phyloP scores from a whole-genome alignment of 805 yeast genomes.

The Hanseniaspora jakobsenii region DNA sequence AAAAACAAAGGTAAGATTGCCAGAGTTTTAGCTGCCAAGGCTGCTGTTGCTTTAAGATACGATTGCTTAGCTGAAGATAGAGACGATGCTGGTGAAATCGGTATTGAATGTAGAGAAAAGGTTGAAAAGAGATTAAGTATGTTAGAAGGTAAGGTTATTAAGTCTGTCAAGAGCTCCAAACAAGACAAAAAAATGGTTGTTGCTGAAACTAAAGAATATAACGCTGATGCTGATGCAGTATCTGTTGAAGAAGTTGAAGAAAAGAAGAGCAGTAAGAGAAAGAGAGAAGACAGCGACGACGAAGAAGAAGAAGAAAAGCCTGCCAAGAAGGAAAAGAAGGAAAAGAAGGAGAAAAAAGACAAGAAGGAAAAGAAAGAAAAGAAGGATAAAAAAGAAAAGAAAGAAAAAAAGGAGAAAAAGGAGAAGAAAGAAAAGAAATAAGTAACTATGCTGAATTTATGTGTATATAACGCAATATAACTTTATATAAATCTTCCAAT shows the following conservation, averaged over 20 bases:
- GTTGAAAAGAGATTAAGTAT: conserved; percentile 90
- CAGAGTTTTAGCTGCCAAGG: conserved; percentile 95
- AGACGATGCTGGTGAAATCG: conserved; percentile 89
- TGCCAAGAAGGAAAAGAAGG: conserved; percentile 25
- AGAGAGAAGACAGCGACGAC: conserved; percentile 22
- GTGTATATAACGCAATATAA: not conserved
- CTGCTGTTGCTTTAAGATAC: conserved; percentile 91
- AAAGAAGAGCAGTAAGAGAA: conserved; percentile 29
- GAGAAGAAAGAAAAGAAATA: conserved; percentile 28
- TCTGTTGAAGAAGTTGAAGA: conserved; percentile 28
- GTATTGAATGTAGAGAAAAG: conserved; percentile 80
- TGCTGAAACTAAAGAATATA: conserved; percentile 75
- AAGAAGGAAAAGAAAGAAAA: conserved; percentile 29
- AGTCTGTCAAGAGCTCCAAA: conserved; percentile 74
- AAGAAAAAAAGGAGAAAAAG: conserved; percentile 26
- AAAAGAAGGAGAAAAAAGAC: conserved; percentile 23
- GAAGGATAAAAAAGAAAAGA: conserved; percentile 27
- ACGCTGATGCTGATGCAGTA: conserved; percentile 86
- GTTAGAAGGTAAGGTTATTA: conserved; percentile 90
- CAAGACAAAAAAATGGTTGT: conserved; percentile 79
- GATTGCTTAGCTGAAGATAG: conserved; percentile 96
- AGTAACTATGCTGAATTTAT: not conserved
- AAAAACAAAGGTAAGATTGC: conserved; percentile 98
- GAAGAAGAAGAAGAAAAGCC: conserved; percentile 29
- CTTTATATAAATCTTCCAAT: not conserved